phyloP scores from a whole-genome alignment of 306 rosid species.

The Cucurbita ficifolia region DNA sequence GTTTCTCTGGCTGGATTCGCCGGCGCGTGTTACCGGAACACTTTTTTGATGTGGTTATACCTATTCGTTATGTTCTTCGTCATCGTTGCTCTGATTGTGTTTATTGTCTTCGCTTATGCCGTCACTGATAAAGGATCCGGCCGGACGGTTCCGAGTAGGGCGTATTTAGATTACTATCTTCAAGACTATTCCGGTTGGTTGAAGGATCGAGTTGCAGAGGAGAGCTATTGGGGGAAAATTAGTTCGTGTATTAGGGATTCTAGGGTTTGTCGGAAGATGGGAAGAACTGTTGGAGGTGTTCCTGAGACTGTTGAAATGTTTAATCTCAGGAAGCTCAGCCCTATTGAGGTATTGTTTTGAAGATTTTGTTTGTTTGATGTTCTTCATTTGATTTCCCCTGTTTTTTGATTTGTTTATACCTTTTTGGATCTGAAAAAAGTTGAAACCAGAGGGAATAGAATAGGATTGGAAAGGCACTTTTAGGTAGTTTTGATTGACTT shows the following conservation, averaged over 20 bases:
- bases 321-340: conserved; percentile 23
- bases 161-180: conserved; percentile 38
- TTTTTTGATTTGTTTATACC: neutral
- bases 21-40: conserved; percentile 88
- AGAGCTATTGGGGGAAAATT: conserved; percentile 57
- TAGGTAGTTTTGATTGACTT: neutral
- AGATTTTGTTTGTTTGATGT: neutral
- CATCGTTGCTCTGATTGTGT: conserved; percentile 56
- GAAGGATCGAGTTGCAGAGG: conserved; percentile 33
- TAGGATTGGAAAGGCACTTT: conserved; percentile 1
- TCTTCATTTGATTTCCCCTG: neutral
- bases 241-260: conserved; percentile 66
- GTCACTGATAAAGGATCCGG: conserved; percentile 81
- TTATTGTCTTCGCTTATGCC: conserved; percentile 71
- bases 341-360: conserved; percentile 47
- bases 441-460: neutral
- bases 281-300: conserved; percentile 12
- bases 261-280: conserved; percentile 30
- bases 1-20: conserved; percentile 68
- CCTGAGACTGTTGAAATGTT: conserved; percentile 66
- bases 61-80: conserved; percentile 66
- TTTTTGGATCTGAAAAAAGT: neutral
- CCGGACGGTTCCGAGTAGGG: conserved; percentile 6
- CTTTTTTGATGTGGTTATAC: conserved; percentile 48
- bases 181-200: conserved; percentile 80